Evolutionary conservation across 1,284 basidiomycete species (phyloP).

Genomic region (Boletellus deceptivus): DNA sequence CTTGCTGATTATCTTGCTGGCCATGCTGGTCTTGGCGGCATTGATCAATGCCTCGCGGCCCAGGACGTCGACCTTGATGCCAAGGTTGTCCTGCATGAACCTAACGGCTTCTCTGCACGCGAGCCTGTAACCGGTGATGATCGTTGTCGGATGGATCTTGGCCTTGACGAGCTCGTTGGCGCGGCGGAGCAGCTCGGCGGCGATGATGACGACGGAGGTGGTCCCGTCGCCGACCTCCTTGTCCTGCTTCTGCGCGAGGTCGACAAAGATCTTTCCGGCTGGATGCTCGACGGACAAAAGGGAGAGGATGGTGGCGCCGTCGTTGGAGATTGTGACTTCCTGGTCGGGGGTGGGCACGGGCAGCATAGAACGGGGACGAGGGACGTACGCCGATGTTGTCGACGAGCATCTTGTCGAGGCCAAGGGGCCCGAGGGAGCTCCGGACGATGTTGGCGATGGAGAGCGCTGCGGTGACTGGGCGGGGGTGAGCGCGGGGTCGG

Average conservation of each 20-base stretch:
- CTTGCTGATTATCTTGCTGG: slow-evolving; percentile 98
- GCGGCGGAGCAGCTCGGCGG: slow-evolving; percentile 91
- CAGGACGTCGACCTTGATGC: slow-evolving; percentile 90
- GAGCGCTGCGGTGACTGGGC: slow-evolving; percentile 87
- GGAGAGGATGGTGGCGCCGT: slow-evolving; percentile 96
- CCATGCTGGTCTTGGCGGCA: slow-evolving; percentile 98
- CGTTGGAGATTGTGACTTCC: slow-evolving; percentile 99
- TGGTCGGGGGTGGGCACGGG: slow-evolving; percentile 31
- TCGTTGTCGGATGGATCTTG: slow-evolving; percentile 98
- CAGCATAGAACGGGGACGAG: neutral
- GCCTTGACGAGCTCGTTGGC: slow-evolving; percentile 98
- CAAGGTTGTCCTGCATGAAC: slow-evolving; percentile 97
- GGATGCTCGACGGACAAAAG: slow-evolving; percentile 93
- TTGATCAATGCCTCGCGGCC: slow-evolving; percentile 94
- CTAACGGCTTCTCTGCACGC: slow-evolving; percentile 98
- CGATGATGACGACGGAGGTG: slow-evolving; percentile 97
- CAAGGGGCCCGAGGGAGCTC: slow-evolving; percentile 93
- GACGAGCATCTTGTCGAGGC: slow-evolving; percentile 97
- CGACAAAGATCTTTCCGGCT: slow-evolving; percentile 94
- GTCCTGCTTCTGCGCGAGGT: slow-evolving; percentile 98
- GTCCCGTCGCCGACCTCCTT: slow-evolving; percentile 99
- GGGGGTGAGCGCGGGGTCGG: slow-evolving; percentile 16
- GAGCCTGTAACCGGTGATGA: slow-evolving; percentile 97
- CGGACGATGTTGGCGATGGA: slow-evolving; percentile 98
- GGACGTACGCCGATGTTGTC: slow-evolving; percentile 91